Evolutionary conservation across 2,329 filamentous ascomycete genomes (phyloP).

Genomic region (Venturia aucupariae): DNA sequence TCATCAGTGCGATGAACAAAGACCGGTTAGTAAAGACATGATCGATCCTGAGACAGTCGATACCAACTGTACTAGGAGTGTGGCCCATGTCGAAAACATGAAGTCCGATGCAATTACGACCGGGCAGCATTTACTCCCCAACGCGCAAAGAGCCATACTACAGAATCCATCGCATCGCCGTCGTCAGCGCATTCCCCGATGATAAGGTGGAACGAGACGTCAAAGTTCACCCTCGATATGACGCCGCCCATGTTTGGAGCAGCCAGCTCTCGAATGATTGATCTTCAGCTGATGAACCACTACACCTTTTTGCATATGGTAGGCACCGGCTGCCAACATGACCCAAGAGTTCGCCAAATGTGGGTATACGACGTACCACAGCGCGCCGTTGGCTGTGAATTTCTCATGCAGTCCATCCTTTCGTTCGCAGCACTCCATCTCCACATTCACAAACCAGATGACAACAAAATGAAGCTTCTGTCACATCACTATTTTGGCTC

Average conservation of each 20-base stretch:
- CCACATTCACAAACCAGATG: slow-evolving; percentile 12
- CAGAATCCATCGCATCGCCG: neutral
- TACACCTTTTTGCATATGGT: slow-evolving; percentile 14
- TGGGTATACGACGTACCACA: slow-evolving; percentile 14
- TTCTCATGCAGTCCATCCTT: slow-evolving; percentile 12
- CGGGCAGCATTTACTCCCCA: slow-evolving; percentile 3
- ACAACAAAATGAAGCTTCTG: neutral
- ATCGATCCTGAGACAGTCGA: neutral
- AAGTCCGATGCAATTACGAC: slow-evolving; percentile 12
- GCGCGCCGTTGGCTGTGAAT: slow-evolving; percentile 12
- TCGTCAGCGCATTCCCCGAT: neutral
- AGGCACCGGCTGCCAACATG: neutral
- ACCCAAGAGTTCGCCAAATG: slow-evolving; percentile 12
- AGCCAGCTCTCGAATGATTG: slow-evolving; percentile 8
- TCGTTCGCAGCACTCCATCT: slow-evolving; percentile 10
- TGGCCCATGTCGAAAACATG: slow-evolving; percentile 13
- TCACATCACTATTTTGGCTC: slow-evolving; percentile 13
- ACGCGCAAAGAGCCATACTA: neutral
- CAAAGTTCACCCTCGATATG: neutral
- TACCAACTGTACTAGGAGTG: slow-evolving; percentile 1
- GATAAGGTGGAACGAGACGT: neutral
- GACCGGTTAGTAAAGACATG: neutral
- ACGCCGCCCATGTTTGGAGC: slow-evolving; percentile 11
- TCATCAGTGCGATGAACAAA: slow-evolving; percentile 14
- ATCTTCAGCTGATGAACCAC: slow-evolving; percentile 14